Conservation (phyloP, 495 filamentous ascomycete genomes). For the Articulospora tetracladia region DNA sequence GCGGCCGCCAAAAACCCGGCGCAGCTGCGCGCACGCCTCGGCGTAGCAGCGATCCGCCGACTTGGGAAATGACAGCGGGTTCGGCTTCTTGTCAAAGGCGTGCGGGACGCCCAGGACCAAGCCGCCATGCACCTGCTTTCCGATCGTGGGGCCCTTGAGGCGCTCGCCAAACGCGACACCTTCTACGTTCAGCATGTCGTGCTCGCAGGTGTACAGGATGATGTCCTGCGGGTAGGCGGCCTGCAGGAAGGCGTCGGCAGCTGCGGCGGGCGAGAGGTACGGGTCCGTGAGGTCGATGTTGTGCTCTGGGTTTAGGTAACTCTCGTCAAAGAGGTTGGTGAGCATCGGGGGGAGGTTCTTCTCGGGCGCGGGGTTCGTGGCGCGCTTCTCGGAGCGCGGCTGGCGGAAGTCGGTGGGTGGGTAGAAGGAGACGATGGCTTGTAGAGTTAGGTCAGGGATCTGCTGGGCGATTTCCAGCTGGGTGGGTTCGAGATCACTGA, state of each 20-base stretch:
- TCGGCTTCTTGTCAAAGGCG: slow-evolving; percentile 85
- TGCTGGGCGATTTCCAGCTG: slow-evolving; percentile 30
- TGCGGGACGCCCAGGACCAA: slow-evolving; percentile 72
- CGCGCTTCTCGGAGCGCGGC: slow-evolving; percentile 68
- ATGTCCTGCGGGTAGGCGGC: slow-evolving; percentile 58
- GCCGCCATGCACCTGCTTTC: slow-evolving; percentile 64
- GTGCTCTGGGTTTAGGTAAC: slow-evolving; percentile 63
- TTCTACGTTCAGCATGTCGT: slow-evolving; percentile 84
- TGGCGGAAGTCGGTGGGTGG: slow-evolving; percentile 80
- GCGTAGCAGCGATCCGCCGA: slow-evolving; percentile 38
- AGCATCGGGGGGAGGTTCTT: slow-evolving; percentile 45
- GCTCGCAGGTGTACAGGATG: slow-evolving; percentile 80
- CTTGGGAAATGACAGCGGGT: slow-evolving; percentile 54
- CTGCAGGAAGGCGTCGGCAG: slow-evolving; percentile 45
- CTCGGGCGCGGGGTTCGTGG: slow-evolving; percentile 38
- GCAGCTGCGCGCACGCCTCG: slow-evolving; percentile 40
- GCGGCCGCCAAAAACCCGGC: slow-evolving; percentile 32
- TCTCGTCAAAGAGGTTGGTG: slow-evolving; percentile 74
- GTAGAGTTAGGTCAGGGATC: slow-evolving; percentile 47
- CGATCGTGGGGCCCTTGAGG: slow-evolving; percentile 41
- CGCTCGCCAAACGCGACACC: slow-evolving; percentile 64
- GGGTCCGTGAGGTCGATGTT: slow-evolving; percentile 42
- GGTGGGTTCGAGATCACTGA: slow-evolving; percentile 35
- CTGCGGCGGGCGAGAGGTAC: slow-evolving; percentile 60
- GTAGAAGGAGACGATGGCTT: slow-evolving; percentile 64